These are phyloP conservation scores for Podospora australis DNA, from an alignment of 495 filamentous ascomycete species.

Conservation along the genomic window DNA sequence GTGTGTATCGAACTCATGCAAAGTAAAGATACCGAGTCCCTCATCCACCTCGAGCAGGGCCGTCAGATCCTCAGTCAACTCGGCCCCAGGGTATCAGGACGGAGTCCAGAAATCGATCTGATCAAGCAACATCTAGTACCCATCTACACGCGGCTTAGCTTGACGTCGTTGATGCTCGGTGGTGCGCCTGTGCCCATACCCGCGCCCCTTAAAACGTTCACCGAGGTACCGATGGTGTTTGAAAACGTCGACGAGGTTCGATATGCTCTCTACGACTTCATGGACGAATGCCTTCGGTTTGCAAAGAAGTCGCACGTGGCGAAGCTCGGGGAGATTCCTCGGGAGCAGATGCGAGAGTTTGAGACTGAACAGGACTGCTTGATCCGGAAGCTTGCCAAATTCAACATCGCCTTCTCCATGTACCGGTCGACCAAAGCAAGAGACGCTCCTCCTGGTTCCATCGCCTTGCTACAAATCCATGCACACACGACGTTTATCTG, in stretches of 20 bases:
- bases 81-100: conserved; percentile 18
- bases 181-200: conserved; percentile 24
- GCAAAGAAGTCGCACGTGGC: conserved; percentile 21
- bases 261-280: conserved; percentile 30
- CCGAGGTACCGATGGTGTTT: conserved; percentile 25
- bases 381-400: conserved; percentile 25
- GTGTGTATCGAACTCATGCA: conserved; percentile 53
- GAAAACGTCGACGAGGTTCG: conserved; percentile 25
- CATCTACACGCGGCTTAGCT: conserved; percentile 36
- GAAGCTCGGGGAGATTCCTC: conserved; percentile 17
- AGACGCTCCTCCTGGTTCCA: conserved; percentile 18
- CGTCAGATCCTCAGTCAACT: conserved; percentile 31
- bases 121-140: conserved; percentile 37
- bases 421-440: conserved; percentile 18
- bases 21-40: conserved; percentile 40
- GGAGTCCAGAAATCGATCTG: conserved; percentile 24
- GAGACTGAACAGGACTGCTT: conserved; percentile 26
- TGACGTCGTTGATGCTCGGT: conserved; percentile 34
- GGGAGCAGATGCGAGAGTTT: conserved; percentile 20
- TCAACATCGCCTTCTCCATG: conserved; percentile 30
- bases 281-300: conserved; percentile 29
- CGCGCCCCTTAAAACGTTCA: conserved; percentile 22
- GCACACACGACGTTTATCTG: conserved; percentile 28
- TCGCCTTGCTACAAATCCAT: conserved; percentile 26
- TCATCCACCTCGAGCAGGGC: conserved; percentile 36